phyloP scores from a whole-genome alignment of 305 asterid genomes.

The Fraxinus angustifolia region DNA sequence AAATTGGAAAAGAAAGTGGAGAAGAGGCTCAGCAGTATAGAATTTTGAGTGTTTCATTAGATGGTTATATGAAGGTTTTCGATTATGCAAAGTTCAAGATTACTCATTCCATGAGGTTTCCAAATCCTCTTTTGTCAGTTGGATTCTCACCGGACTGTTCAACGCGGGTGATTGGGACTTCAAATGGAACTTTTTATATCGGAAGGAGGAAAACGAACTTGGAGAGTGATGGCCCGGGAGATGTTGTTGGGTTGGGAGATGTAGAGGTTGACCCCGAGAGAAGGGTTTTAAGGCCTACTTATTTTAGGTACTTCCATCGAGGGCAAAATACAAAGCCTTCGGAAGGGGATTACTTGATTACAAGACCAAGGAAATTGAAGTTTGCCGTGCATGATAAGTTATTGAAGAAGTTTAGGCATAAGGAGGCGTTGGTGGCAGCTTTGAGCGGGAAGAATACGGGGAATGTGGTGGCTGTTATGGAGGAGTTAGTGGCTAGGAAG shows the following conservation, averaged over 20 bases:
- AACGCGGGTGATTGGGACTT: slow-evolving; percentile 70
- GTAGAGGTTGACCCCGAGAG: slow-evolving; percentile 41
- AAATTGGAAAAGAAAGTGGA: slow-evolving; percentile 45
- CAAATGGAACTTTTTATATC: slow-evolving; percentile 62
- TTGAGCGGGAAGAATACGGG: slow-evolving; percentile 49
- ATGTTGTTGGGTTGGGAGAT: slow-evolving; percentile 36
- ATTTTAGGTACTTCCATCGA: slow-evolving; percentile 73
- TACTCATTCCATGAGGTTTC: slow-evolving; percentile 79
- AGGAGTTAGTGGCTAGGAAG: slow-evolving; percentile 78
- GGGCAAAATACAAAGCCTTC: slow-evolving; percentile 77
- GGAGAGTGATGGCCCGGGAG: slow-evolving; percentile 28
- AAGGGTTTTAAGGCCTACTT: slow-evolving; percentile 61
- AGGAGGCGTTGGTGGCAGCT: slow-evolving; percentile 68
- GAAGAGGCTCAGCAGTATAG: slow-evolving; percentile 59
- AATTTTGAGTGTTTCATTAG: slow-evolving; percentile 73
- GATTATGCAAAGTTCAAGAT: slow-evolving; percentile 77
- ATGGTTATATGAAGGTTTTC: slow-evolving; percentile 89
- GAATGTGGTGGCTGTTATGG: slow-evolving; percentile 77
- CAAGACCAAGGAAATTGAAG: slow-evolving; percentile 64
- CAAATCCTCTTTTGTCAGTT: slow-evolving; percentile 64
- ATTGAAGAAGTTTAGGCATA: slow-evolving; percentile 77
- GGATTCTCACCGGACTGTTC: slow-evolving; percentile 75
- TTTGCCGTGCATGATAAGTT: slow-evolving; percentile 66
- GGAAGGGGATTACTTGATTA: slow-evolving; percentile 60
- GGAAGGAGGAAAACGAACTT: slow-evolving; percentile 65